Conservation (phyloP, 768 basidiomycete species). For the Termitomyces sp. region DNA sequence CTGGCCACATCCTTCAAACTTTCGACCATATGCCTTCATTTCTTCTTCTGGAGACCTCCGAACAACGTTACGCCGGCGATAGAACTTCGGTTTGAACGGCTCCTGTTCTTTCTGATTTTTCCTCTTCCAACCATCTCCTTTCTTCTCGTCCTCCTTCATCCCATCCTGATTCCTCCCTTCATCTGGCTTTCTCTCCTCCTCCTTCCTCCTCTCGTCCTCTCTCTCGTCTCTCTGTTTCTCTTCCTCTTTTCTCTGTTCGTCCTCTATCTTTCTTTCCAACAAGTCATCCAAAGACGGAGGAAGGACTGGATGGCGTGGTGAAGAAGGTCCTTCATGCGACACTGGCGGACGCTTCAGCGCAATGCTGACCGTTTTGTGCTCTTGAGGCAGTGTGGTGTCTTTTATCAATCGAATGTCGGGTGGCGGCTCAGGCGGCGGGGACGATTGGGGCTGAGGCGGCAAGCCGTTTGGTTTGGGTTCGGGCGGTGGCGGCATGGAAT, state of each 20-base stretch:
- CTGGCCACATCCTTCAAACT: slow-evolving; percentile 63
- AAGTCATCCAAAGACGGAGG: slow-evolving; percentile 10
- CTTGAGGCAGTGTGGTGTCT: slow-evolving; percentile 17
- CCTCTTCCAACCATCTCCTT: slow-evolving; percentile 2
- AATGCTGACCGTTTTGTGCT: slow-evolving; percentile 37
- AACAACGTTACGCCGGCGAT: slow-evolving; percentile 35
- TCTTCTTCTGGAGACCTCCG: slow-evolving; percentile 62
- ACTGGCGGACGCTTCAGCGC: slow-evolving; percentile 37
- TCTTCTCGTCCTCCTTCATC: background rate
- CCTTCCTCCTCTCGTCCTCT: background rate
- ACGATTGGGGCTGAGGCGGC: slow-evolving; percentile 11
- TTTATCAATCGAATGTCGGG: slow-evolving; percentile 22
- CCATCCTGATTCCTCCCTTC: background rate
- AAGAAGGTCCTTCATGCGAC: slow-evolving; percentile 41
- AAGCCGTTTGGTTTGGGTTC: slow-evolving; percentile 8
- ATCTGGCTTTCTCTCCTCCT: background rate
- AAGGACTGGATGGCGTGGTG: slow-evolving; percentile 26
- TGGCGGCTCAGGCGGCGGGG: slow-evolving; percentile 32
- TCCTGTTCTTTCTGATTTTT: slow-evolving; percentile 19
- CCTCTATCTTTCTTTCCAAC: slow-evolving; percentile 6
- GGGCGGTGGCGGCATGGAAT: slow-evolving; percentile 15
- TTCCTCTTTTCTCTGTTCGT: slow-evolving; percentile 1
- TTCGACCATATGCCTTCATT: slow-evolving; percentile 56
- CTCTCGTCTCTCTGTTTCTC: slow-evolving; percentile 4
- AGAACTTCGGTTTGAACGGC: slow-evolving; percentile 12